Conservation (phyloP, 2,329 filamentous ascomycete genomes). For the Botryotinia narcissicola region DNA sequence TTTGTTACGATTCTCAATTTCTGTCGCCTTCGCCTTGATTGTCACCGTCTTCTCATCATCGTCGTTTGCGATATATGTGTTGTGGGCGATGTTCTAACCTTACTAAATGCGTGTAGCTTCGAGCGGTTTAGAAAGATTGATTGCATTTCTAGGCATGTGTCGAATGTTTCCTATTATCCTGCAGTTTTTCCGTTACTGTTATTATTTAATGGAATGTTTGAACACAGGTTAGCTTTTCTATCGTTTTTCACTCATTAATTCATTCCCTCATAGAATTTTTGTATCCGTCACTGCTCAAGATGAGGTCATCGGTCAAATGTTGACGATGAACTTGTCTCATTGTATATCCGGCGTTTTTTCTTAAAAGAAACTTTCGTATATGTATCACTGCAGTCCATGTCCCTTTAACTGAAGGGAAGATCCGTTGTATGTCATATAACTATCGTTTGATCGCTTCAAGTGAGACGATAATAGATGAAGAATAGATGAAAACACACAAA, state of each 20-base stretch:
- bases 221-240: neutral
- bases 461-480: neutral
- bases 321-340: neutral
- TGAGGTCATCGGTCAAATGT: neutral
- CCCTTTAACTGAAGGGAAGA: neutral
- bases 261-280: neutral
- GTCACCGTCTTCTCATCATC: neutral
- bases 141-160: no score
- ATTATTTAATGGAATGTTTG: neutral
- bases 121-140: no score
- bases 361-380: fast-evolving
- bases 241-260: neutral
- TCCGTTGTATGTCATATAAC: fast-evolving
- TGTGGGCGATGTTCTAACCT: no score
- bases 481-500: neutral
- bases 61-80: neutral
- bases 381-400: neutral
- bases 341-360: neutral
- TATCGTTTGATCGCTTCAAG: neutral
- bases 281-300: neutral
- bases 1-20: neutral
- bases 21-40: neutral
- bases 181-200: neutral
- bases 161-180: fast-evolving
- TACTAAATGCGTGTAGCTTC: fast-evolving